phyloP scores from a whole-genome alignment of 2,329 filamentous ascomycete genomes.

The Teratosphaeria destructans region DNA sequence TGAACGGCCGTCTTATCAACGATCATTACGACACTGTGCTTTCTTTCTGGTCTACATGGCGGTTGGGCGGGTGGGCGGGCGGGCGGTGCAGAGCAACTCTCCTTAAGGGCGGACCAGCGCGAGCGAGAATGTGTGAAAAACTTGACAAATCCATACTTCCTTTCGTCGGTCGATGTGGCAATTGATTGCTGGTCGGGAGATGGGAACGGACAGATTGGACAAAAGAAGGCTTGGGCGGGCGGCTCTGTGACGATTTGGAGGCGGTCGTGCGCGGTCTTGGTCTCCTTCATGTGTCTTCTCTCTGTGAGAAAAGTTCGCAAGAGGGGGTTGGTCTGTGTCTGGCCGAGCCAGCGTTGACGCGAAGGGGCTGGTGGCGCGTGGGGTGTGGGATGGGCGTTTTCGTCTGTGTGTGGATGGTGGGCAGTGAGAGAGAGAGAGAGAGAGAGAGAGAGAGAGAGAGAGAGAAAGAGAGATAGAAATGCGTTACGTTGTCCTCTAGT shows the following conservation, averaged over 20 bases:
- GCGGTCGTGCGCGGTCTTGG: background rate
- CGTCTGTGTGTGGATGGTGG: too few relatives aligned
- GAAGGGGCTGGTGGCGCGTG: too few relatives aligned
- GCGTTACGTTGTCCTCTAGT: background rate
- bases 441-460: background rate
- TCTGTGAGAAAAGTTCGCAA: too few relatives aligned
- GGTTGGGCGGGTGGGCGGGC: background rate
- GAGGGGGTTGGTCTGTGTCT: too few relatives aligned
- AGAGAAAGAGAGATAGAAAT: background rate
- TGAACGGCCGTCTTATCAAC: background rate
- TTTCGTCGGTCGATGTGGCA: background rate
- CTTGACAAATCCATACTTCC: background rate
- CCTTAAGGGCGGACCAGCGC: background rate
- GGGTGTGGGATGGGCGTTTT: too few relatives aligned
- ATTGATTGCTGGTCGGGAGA: background rate
- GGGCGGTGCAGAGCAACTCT: background rate
- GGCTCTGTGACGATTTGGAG: background rate
- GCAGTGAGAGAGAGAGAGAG: too few relatives aligned
- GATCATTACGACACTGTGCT: background rate
- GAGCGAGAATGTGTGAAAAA: background rate
- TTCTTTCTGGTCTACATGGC: background rate
- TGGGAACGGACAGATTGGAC: background rate
- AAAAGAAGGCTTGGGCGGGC: background rate
- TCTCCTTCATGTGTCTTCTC: background rate
- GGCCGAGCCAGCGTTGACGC: too few relatives aligned